Evolutionary conservation across 805 yeast species (phyloP).

Genomic region (Candida ponderosae): DNA sequence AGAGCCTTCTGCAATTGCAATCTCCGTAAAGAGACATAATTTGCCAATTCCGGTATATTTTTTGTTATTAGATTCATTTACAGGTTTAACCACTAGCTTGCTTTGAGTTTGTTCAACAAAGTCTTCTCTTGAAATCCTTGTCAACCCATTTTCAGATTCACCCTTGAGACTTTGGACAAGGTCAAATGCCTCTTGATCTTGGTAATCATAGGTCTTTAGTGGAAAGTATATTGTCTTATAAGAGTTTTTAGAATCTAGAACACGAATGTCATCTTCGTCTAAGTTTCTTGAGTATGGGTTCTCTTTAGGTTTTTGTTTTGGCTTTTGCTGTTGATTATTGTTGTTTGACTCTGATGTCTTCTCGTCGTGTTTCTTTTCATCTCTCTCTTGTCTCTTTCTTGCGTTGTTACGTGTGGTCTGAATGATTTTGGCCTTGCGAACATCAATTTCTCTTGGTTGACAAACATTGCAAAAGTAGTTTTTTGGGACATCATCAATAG

Average conservation of each 20-base stretch:
- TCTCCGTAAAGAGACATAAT: conserved; percentile 47
- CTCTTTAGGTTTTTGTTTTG: conserved; percentile 7
- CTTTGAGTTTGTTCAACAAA: conserved; percentile 20
- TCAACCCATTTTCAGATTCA: conserved; percentile 8
- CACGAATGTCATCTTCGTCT: conserved; percentile 25
- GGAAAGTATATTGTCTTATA: conserved; percentile 25
- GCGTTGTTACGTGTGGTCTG: conserved; percentile 24
- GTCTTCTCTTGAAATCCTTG: conserved; percentile 16
- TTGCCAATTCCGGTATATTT: conserved; percentile 57
- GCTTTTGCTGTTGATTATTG: conserved; percentile 9
- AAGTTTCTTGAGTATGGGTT: conserved; percentile 22
- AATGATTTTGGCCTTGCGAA: conserved; percentile 31
- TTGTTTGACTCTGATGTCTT: conserved; percentile 1
- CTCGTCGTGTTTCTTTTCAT: conserved; percentile 3
- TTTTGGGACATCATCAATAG: conserved; percentile 74
- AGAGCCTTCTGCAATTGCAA: conserved; percentile 34
- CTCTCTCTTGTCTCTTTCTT: conserved; percentile 10
- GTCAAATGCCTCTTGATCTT: conserved; percentile 31
- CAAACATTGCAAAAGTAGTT: conserved; percentile 75
- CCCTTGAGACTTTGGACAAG: conserved; percentile 34
- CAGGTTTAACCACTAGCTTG: conserved; percentile 41
- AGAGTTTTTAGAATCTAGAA: conserved; percentile 28
- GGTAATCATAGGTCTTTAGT: conserved; percentile 30
- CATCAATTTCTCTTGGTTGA: conserved; percentile 43
- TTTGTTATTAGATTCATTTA: conserved; percentile 50